A percentile compares a stretch with the other conserved stretches of the same genome.
These are phyloP conservation scores for Botrytis sinoallii DNA, from an alignment of 2,329 filamentous ascomycete genomes.

Conservation along the genomic window DNA sequence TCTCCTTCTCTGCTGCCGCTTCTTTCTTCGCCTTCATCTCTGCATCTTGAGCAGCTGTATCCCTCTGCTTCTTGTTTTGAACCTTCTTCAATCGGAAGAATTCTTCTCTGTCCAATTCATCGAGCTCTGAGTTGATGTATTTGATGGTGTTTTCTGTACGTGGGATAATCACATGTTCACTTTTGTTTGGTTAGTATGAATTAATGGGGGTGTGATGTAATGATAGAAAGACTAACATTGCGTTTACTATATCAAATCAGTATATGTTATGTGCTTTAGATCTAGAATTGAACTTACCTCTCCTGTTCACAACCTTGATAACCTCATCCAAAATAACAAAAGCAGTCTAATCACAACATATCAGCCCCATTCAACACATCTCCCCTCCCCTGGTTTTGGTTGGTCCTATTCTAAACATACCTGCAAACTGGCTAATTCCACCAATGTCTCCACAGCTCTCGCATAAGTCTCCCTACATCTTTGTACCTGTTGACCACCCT, in stretches of 20 bases:
- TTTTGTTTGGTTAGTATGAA: slow-evolving; percentile 37
- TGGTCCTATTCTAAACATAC: slow-evolving; percentile 39
- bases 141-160: slow-evolving; percentile 99
- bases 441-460: slow-evolving; percentile 89
- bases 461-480: slow-evolving; percentile 94
- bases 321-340: slow-evolving; percentile 98
- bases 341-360: slow-evolving; percentile 60
- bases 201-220: not conserved
- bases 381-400: not conserved
- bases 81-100: slow-evolving; percentile 98
- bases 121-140: slow-evolving; percentile 98
- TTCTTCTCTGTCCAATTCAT: slow-evolving; percentile 95
- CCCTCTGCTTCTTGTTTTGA: slow-evolving; percentile 77
- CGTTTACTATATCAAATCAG: slow-evolving; percentile 64
- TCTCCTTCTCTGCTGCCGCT: slow-evolving; percentile 53
- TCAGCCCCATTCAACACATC: not conserved
- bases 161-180: slow-evolving; percentile 93
- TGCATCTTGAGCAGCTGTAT: slow-evolving; percentile 67
- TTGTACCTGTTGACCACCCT: slow-evolving; percentile 96
- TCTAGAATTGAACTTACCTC: slow-evolving; percentile 56
- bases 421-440: slow-evolving; percentile 91
- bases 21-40: slow-evolving; percentile 73
- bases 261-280: slow-evolving; percentile 25
- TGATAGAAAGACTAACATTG: slow-evolving; percentile 61
- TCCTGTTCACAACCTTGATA: slow-evolving; percentile 97